These are phyloP conservation scores for Musa acuminata DNA, from an alignment of 176 grass and related monocot species.

Conservation along the genomic window DNA sequence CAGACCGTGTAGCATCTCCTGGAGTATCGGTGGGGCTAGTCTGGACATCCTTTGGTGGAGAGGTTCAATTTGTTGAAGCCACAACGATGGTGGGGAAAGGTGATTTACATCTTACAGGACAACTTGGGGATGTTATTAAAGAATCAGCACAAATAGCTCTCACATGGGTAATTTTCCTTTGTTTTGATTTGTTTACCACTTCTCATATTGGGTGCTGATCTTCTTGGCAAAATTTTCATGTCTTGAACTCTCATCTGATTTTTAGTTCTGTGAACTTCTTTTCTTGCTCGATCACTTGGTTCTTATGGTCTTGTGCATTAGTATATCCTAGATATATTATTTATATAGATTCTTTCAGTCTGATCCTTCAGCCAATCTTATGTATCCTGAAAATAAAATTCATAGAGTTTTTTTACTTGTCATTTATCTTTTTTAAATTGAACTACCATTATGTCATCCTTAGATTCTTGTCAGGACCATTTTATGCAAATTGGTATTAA, in stretches of 20 bases:
- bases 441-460: too few species aligned
- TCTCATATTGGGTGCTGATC: too few species aligned
- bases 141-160: conserved; percentile 96
- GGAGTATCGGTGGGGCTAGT: conserved; percentile 89
- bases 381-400: too few species aligned
- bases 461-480: not conserved
- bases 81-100: conserved; percentile 90
- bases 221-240: not conserved
- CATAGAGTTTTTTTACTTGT: too few species aligned
- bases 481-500: not conserved
- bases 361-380: too few species aligned
- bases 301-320: too few species aligned
- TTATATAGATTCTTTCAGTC: too few species aligned
- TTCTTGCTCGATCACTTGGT: too few species aligned
- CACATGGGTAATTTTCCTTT: conserved; percentile 64
- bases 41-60: conserved; percentile 90
- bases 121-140: conserved; percentile 99
- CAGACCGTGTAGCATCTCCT: conserved; percentile 73
- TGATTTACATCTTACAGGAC: conserved; percentile 92
- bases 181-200: not conserved
- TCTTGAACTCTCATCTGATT: not conserved
- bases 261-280: not conserved
- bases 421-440: too few species aligned
- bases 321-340: too few species aligned
- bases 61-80: conserved; percentile 95